Percentiles rank a stretch among this genome's conserved stretches.
Conservation (phyloP, 768 basidiomycete genomes). For the Tulasnella calospora region DNA sequence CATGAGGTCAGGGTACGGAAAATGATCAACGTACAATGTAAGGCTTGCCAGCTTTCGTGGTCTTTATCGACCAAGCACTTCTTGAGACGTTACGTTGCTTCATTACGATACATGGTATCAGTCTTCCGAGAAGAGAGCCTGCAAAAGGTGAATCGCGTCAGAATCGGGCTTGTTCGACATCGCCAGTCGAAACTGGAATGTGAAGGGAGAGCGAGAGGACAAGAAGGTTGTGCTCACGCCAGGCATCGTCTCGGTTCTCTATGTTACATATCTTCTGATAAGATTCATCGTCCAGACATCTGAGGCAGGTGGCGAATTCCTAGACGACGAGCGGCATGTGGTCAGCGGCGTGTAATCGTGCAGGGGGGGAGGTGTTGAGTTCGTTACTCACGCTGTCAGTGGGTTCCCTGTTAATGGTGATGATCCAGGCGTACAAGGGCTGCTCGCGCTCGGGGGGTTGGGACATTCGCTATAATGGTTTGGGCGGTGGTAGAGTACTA, state of each 20-base stretch:
- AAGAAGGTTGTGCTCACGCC: constrained; percentile 23
- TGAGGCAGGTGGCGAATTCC: constrained; percentile 27
- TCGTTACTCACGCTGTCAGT: constrained; percentile 17
- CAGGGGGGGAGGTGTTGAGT: not conserved
- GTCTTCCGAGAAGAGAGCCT: constrained; percentile 27
- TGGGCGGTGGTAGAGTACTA: not conserved
- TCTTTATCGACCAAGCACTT: constrained; percentile 26
- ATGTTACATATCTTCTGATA: constrained; percentile 22
- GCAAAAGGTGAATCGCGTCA: constrained; percentile 11
- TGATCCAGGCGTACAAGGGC: constrained; percentile 29
- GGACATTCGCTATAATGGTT: constrained; percentile 14
- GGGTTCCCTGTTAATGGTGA: constrained; percentile 27
- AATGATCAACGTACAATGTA: constrained; percentile 25
- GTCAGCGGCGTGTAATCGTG: not conserved
- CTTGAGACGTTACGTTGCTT: constrained; percentile 26
- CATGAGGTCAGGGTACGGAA: not conserved
- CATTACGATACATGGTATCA: constrained; percentile 28
- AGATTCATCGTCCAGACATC: constrained; percentile 27
- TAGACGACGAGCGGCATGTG: not conserved
- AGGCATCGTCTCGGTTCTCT: constrained; percentile 24
- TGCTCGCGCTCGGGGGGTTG: constrained; percentile 23
- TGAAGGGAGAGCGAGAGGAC: not conserved
- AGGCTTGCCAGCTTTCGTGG: constrained; percentile 28
- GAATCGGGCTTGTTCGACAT: not conserved
- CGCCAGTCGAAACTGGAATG: not conserved